These are phyloP conservation scores for Aspergillus novoparasiticus DNA, from an alignment of 2,329 filamentous ascomycete genomes.

Conservation along the genomic window DNA sequence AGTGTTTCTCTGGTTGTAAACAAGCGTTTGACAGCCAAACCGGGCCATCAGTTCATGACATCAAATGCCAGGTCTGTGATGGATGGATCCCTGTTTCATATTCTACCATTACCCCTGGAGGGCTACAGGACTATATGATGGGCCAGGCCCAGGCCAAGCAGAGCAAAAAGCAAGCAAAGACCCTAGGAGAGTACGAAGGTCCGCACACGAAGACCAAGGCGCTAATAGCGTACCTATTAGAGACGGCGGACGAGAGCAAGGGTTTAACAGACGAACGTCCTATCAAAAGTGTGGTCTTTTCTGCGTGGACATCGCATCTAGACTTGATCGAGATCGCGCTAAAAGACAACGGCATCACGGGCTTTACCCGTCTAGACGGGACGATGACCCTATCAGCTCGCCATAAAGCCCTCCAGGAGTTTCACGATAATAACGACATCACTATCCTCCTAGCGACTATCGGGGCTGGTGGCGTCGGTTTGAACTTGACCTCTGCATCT, in stretches of 20 bases:
- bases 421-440: constrained; percentile 71
- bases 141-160: constrained; percentile 59
- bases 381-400: constrained; percentile 79
- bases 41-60: constrained; percentile 51
- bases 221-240: constrained; percentile 72
- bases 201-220: constrained; percentile 92
- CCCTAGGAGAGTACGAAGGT: constrained; percentile 71
- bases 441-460: constrained; percentile 89
- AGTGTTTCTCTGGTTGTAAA: constrained; percentile 67
- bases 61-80: constrained; percentile 69
- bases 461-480: constrained; percentile 84
- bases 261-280: constrained; percentile 65
- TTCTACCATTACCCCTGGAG: constrained; percentile 67
- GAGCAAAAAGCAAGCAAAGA: constrained; percentile 59
- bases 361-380: constrained; percentile 82
- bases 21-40: constrained; percentile 51
- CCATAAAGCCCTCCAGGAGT: constrained; percentile 72
- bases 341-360: constrained; percentile 54
- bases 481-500: constrained; percentile 85
- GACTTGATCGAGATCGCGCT: constrained; percentile 88
- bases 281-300: constrained; percentile 92
- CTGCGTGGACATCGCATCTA: constrained; percentile 92
- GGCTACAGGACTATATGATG: constrained; percentile 53
- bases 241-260: constrained; percentile 60
- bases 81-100: constrained; percentile 64